Conservation (phyloP, 495 filamentous ascomycete species). For the Trypethelium eluteriae region DNA sequence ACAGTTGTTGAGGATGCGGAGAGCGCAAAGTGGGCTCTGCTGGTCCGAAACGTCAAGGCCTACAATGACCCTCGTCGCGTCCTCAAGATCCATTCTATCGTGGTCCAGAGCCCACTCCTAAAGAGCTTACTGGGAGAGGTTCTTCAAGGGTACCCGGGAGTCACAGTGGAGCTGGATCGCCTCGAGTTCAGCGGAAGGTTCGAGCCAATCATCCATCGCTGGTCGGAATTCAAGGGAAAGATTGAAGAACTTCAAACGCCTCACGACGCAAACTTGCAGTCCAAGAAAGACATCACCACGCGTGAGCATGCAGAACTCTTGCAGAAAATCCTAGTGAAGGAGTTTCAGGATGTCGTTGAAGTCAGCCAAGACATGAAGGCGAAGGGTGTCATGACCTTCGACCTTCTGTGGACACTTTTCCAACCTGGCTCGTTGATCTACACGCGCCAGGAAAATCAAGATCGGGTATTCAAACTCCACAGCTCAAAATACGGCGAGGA, state of each 20-base stretch:
- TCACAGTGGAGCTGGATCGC: conserved; percentile 52
- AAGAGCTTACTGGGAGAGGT: conserved; percentile 50
- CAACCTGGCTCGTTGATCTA: conserved; percentile 43
- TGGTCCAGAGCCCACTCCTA: conserved; percentile 57
- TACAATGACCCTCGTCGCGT: conserved; percentile 55
- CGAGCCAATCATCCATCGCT: conserved; percentile 59
- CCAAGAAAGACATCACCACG: conserved; percentile 19
- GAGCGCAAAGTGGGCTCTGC: conserved; percentile 46
- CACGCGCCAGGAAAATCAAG: conserved; percentile 34
- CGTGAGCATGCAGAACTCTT: conserved; percentile 50
- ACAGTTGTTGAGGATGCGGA: conserved; percentile 46
- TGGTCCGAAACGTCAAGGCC: conserved; percentile 46
- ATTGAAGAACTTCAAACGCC: conserved; percentile 42
- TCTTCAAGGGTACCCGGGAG: conserved; percentile 55
- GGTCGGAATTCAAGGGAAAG: conserved; percentile 47
- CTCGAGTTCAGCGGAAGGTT: conserved; percentile 56
- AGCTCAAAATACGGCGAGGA: conserved; percentile 32
- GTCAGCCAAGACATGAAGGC: conserved; percentile 49
- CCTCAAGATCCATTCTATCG: conserved; percentile 53
- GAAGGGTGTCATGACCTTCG: conserved; percentile 54
- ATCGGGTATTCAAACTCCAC: conserved; percentile 36
- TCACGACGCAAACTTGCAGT: conserved; percentile 30
- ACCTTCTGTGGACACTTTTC: conserved; percentile 51
- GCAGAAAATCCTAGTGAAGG: conserved; percentile 47
- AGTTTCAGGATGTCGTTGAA: conserved; percentile 52